Conservation (phyloP, 1,284 basidiomycete genomes). For the Abortiporus biennis region DNA sequence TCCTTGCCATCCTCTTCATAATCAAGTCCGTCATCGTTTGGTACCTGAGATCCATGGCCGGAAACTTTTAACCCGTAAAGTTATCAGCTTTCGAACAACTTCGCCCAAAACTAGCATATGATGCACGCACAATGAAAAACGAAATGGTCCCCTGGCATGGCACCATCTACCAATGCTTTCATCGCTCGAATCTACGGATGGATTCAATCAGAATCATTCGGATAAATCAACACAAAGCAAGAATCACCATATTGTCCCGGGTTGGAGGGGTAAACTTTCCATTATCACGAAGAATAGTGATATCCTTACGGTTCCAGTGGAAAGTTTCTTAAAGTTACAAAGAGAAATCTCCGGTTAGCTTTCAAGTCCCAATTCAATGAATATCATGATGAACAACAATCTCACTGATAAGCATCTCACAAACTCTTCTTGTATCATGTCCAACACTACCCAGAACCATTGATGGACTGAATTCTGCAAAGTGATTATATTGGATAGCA, state of each 20-base stretch:
- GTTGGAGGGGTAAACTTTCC: slow-evolving; percentile 2
- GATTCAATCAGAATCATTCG: too few relatives aligned
- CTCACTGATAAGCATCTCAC: slow-evolving; percentile 1
- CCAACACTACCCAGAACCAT: not conserved
- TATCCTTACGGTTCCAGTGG: slow-evolving; percentile 2
- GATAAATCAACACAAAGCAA: too few relatives aligned
- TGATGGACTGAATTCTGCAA: not conserved
- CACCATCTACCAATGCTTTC: slow-evolving; percentile 6
- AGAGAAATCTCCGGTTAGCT: too few relatives aligned
- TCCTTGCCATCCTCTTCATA: slow-evolving; percentile 5
- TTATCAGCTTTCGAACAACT: not conserved
- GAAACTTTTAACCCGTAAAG: slow-evolving; percentile 3
- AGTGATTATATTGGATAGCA: not conserved
- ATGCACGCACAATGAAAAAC: slow-evolving; percentile 9
- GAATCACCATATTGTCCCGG: slow-evolving; percentile 5
- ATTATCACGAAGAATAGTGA: slow-evolving; percentile 3
- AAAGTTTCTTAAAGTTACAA: too few relatives aligned
- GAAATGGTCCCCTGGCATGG: slow-evolving; percentile 6
- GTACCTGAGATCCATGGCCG: slow-evolving; percentile 4
- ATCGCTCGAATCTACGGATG: slow-evolving; percentile 6
- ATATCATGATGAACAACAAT: not conserved
- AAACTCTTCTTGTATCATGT: not conserved
- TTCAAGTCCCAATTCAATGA: too few relatives aligned
- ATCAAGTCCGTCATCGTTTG: not conserved
- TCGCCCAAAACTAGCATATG: not conserved